These are phyloP conservation scores for Clausena lansium DNA, from an alignment of 345 rosid species.

Conservation along the genomic window DNA sequence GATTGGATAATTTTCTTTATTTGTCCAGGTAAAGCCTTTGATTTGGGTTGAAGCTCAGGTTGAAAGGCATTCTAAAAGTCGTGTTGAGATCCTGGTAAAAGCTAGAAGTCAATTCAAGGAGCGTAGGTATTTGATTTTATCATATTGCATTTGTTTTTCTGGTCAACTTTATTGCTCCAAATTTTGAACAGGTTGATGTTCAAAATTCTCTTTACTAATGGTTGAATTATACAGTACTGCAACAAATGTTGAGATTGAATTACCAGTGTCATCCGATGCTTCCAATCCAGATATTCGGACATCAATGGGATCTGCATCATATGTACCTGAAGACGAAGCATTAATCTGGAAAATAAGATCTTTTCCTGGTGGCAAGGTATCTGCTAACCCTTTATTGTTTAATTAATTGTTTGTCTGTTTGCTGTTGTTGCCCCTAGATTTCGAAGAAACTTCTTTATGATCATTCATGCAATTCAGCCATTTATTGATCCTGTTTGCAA, in stretches of 20 bases:
- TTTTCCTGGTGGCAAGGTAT: slow-evolving; percentile 86
- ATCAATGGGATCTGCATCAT: slow-evolving; percentile 89
- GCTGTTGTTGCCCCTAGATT: not conserved
- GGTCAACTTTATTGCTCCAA: not conserved
- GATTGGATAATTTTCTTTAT: not conserved
- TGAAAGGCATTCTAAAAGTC: slow-evolving; percentile 91
- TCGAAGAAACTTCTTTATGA: not conserved
- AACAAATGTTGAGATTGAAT: slow-evolving; percentile 65
- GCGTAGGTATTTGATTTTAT: slow-evolving; percentile 58
- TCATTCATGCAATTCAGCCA: not conserved
- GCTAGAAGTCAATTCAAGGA: slow-evolving; percentile 95
- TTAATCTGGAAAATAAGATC: slow-evolving; percentile 77
- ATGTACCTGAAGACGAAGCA: slow-evolving; percentile 75
- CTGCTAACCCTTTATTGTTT: slow-evolving; percentile 1
- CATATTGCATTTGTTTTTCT: not conserved
- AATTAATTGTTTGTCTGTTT: not conserved
- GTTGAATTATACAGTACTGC: slow-evolving; percentile 52
- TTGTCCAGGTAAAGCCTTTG: slow-evolving; percentile 77
- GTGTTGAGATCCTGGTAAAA: slow-evolving; percentile 82
- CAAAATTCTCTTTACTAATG: slow-evolving; percentile 5
- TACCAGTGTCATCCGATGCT: slow-evolving; percentile 76
- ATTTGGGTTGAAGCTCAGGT: slow-evolving; percentile 96
- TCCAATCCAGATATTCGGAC: slow-evolving; percentile 87
- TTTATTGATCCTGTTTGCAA: slow-evolving; percentile 6
- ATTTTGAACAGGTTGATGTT: slow-evolving; percentile 5